Percentiles rank a stretch among this genome's conserved stretches.
Conservation (phyloP, 768 basidiomycete species). For the Lepiota brunneoincarnata region DNA sequence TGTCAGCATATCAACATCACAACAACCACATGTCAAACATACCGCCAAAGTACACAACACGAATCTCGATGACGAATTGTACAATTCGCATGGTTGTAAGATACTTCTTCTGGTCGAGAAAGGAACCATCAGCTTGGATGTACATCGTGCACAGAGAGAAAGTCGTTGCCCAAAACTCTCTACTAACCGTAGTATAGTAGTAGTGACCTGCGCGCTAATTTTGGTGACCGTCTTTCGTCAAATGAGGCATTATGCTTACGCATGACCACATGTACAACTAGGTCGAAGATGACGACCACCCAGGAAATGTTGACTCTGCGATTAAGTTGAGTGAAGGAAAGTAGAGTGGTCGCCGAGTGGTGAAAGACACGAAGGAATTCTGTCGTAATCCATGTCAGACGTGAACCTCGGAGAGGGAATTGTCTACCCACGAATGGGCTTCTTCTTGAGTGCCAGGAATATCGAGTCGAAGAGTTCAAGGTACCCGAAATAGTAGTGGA, state of each 20-base stretch:
- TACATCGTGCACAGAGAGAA: background rate
- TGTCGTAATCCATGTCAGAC: constrained; percentile 26
- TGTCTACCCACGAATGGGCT: constrained; percentile 75
- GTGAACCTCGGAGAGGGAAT: background rate
- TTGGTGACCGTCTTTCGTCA: background rate
- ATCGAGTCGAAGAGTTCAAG: constrained; percentile 95
- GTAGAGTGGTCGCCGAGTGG: constrained; percentile 94
- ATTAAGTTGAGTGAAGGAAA: constrained; percentile 93
- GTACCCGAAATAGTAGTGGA: constrained; percentile 99
- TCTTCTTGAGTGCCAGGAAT: constrained; percentile 98
- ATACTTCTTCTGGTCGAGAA: constrained; percentile 95
- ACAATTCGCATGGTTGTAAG: constrained; percentile 94
- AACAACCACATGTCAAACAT: constrained; percentile 39
- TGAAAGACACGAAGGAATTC: constrained; percentile 99
- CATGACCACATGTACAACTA: constrained; percentile 96
- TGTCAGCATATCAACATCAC: constrained; percentile 6
- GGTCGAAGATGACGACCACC: constrained; percentile 90
- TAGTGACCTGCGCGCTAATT: constrained; percentile 77
- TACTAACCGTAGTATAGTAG: constrained; percentile 97
- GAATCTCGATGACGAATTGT: constrained; percentile 93
- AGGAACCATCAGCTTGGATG: background rate
- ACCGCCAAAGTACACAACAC: constrained; percentile 94
- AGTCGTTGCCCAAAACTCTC: constrained; percentile 83
- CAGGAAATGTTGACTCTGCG: constrained; percentile 96
- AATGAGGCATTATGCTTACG: constrained; percentile 55